Base-by-base conservation (phyloP, 192 early-diverging fungal species). In the Chytriomyces sp. region DNA sequence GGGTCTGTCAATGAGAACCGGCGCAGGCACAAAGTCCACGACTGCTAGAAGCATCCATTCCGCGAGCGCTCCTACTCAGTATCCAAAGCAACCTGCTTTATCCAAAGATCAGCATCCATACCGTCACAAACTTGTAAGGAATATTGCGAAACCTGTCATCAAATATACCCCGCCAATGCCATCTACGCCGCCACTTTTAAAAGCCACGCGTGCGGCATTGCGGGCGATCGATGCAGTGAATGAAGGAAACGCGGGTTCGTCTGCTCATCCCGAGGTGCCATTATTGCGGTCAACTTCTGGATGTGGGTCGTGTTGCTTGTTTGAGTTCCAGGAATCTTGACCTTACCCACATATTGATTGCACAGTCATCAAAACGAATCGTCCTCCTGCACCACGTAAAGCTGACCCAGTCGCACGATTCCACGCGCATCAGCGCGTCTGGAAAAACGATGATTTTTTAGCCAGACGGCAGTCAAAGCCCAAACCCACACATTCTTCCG, bases 361-460 rank as follows among this genome's bases (percentile, higher is more conserved):
- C n/a, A n/a, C n/a, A n/a, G n/a, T n/a, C n/a, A n/a, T n/a, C n/a
- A n/a, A n/a, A n/a, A n/a, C n/a, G n/a, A n/a, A n/a, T n/a, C n/a
- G n/a, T n/a, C n/a, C n/a, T n/a, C n/a, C n/a, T n/a, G 22, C 17
- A 2, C 14, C 44, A n/a, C 44, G 44, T 22, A 64, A 64, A 28
- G 39, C 62, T 17, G 62, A 64, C 40, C 62, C 62, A 6, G 62
- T 64, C 3, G 37, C 62, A 6, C 25, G 28, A 7, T 64, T 41
- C 62, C 62, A 64, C 39, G 62, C 62, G 19, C 36, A 41, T 44
- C 62, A 64, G 37, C 62, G 34, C 14, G 28, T 17, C 22, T 64
- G 62, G 62, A 64, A 64, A 64, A 39, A 44, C 25, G 62, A 64
- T 41, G 62, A 64, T 5, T 64, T 64, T 31, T 31, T 64, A 12